Percentiles rank a stretch among this genome's conserved stretches.
Conservation (phyloP, 208 protist genomes). For the Acanthamoeba culbertsoni region DNA sequence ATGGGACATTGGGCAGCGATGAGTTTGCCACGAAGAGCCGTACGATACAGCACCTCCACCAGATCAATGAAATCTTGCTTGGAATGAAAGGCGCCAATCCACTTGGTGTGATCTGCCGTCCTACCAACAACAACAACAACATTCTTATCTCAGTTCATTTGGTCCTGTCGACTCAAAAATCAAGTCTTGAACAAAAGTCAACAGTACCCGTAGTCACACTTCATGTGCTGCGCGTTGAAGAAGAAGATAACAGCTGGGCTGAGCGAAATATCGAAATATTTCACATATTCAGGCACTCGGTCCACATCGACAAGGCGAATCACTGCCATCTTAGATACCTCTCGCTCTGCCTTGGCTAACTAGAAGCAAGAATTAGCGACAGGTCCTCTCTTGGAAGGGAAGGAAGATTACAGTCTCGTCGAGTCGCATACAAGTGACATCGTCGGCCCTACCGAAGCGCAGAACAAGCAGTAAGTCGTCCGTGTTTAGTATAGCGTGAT, state of each 20-base stretch:
- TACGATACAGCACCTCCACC: slow-evolving; percentile 70
- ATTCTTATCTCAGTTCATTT: not conserved
- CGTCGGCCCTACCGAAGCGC: slow-evolving; percentile 68
- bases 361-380: not conserved
- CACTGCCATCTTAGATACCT: slow-evolving; percentile 73
- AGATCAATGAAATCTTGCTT: slow-evolving; percentile 79
- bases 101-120: slow-evolving; percentile 76
- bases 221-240: slow-evolving; percentile 78
- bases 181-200: too few relatives aligned
- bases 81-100: slow-evolving; percentile 69
- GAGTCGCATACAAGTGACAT: slow-evolving; percentile 68
- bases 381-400: not conserved
- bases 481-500: slow-evolving; percentile 69
- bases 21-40: slow-evolving; percentile 62
- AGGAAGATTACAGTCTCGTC: slow-evolving; percentile 70
- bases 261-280: slow-evolving; percentile 77
- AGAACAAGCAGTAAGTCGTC: slow-evolving; percentile 72
- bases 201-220: slow-evolving; percentile 78
- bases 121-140: not conserved
- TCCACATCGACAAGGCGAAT: slow-evolving; percentile 62
- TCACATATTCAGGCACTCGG: slow-evolving; percentile 64
- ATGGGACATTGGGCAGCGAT: slow-evolving; percentile 65
- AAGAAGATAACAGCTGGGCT: slow-evolving; percentile 76
- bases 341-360: slow-evolving; percentile 67
- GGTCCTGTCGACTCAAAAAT: too few relatives aligned